Percentiles rank a stretch among this genome's conserved stretches.
phyloP scores from a whole-genome alignment of 805 yeast species.

The Wickerhamiella vanderwaltii region DNA sequence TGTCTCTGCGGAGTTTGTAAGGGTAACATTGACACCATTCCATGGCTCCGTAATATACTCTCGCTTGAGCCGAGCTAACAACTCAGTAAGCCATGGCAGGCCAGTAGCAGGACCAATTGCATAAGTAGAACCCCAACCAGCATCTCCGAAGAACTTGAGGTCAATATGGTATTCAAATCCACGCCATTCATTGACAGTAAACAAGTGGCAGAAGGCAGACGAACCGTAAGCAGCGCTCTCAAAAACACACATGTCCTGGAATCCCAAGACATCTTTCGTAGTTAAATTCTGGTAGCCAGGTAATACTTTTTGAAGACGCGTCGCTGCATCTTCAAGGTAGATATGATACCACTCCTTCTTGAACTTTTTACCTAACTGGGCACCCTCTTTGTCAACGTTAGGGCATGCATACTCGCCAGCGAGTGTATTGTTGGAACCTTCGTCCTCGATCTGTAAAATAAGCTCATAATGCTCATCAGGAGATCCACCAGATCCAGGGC shows the following conservation, averaged over 20 bases:
- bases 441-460: slow-evolving; percentile 26
- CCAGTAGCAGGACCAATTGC: slow-evolving; percentile 48
- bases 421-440: slow-evolving; percentile 28
- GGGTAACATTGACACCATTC: slow-evolving; percentile 39
- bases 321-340: slow-evolving; percentile 43
- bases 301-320: slow-evolving; percentile 44
- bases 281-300: slow-evolving; percentile 42
- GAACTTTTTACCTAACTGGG: slow-evolving; percentile 22
- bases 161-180: slow-evolving; percentile 51
- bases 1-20: slow-evolving; percentile 21
- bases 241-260: slow-evolving; percentile 59
- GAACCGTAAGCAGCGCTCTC: slow-evolving; percentile 59
- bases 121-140: slow-evolving; percentile 47
- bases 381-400: slow-evolving; percentile 24
- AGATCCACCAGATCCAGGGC: slow-evolving; percentile 23
- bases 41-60: slow-evolving; percentile 36
- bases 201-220: slow-evolving; percentile 54
- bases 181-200: slow-evolving; percentile 57
- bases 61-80: slow-evolving; percentile 34
- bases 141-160: slow-evolving; percentile 44
- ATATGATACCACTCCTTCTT: slow-evolving; percentile 28
- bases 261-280: slow-evolving; percentile 37
- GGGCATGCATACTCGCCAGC: slow-evolving; percentile 31
- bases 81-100: slow-evolving; percentile 39
- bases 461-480: slow-evolving; percentile 26